A percentile compares a stretch with the other conserved stretches of the same genome.
phyloP scores from a whole-genome alignment of 345 rosid species.

The Gossypium thurberi region DNA sequence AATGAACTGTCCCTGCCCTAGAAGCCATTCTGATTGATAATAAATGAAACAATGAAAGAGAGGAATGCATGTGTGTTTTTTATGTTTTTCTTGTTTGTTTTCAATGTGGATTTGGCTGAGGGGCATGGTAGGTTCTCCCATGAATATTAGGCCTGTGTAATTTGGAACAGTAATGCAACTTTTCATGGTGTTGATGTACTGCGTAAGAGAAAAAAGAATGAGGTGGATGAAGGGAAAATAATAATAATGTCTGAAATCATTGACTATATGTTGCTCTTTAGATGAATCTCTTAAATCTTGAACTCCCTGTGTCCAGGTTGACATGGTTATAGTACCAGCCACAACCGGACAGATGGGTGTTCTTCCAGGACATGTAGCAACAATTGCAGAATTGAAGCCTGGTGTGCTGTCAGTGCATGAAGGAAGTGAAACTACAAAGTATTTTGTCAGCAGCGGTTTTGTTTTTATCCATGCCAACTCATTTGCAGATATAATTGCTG shows the following conservation, averaged over 20 bases:
- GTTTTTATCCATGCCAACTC: slow-evolving; percentile 53
- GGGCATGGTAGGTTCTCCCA: background rate
- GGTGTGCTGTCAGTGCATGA: slow-evolving; percentile 58
- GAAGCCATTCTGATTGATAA: background rate
- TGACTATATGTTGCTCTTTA: background rate
- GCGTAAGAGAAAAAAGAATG: background rate
- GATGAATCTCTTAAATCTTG: background rate
- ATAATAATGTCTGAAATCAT: background rate
- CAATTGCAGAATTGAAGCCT: slow-evolving; percentile 58
- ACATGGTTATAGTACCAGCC: slow-evolving; percentile 64
- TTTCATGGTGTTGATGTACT: background rate
- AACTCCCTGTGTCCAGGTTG: slow-evolving; percentile 28
- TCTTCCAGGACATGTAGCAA: slow-evolving; percentile 51
- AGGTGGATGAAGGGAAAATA: background rate
- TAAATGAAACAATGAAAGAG: background rate
- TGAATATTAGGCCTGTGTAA: background rate
- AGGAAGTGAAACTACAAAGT: slow-evolving; percentile 42
- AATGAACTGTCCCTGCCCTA: background rate
- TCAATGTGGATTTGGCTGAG: background rate
- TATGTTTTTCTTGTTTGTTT: background rate
- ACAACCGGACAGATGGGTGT: slow-evolving; percentile 65
- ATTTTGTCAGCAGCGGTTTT: slow-evolving; percentile 57
- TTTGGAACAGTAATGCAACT: background rate
- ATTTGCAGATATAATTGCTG: slow-evolving; percentile 40
- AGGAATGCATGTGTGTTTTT: background rate